A percentile compares a stretch with the other conserved stretches of the same genome.
Conservation (phyloP, 306 rosid genomes). For the Prunus mira region DNA sequence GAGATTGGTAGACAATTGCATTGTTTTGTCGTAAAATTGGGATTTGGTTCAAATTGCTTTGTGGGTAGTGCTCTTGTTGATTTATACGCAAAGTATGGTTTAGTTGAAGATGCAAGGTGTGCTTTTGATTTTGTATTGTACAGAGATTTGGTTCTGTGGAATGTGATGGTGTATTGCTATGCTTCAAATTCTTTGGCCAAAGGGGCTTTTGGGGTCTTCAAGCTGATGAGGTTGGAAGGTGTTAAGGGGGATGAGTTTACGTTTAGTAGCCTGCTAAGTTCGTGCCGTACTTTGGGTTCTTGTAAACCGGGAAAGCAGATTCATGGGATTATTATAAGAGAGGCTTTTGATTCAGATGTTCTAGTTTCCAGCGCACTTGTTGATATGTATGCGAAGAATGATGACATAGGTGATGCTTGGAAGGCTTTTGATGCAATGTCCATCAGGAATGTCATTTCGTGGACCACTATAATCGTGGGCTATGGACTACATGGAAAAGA, state of each 20-base stretch:
- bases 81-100: slow-evolving; percentile 56
- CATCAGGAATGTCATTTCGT: slow-evolving; percentile 52
- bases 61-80: slow-evolving; percentile 57
- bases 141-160: slow-evolving; percentile 72
- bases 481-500: slow-evolving; percentile 50
- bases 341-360: slow-evolving; percentile 60
- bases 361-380: slow-evolving; percentile 58
- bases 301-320: slow-evolving; percentile 47
- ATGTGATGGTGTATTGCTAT: slow-evolving; percentile 72
- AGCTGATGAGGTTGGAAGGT: slow-evolving; percentile 44
- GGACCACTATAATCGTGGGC: slow-evolving; percentile 73
- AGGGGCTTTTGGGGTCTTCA: slow-evolving; percentile 45
- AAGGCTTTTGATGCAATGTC: slow-evolving; percentile 42
- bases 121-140: slow-evolving; percentile 36
- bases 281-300: slow-evolving; percentile 29
- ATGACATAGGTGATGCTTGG: slow-evolving; percentile 39
- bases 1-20: slow-evolving; percentile 62
- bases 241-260: slow-evolving; percentile 63
- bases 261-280: slow-evolving; percentile 52
- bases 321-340: slow-evolving; percentile 46
- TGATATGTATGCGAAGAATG: slow-evolving; percentile 56
- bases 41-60: slow-evolving; percentile 57
- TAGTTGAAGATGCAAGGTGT: slow-evolving; percentile 48
- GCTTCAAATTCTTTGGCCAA: slow-evolving; percentile 38
- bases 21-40: slow-evolving; percentile 48